Percentiles rank a stretch among this genome's conserved stretches.
Evolutionary conservation across 257 asterid species (phyloP).

Genomic region (Solanum stenotomum): DNA sequence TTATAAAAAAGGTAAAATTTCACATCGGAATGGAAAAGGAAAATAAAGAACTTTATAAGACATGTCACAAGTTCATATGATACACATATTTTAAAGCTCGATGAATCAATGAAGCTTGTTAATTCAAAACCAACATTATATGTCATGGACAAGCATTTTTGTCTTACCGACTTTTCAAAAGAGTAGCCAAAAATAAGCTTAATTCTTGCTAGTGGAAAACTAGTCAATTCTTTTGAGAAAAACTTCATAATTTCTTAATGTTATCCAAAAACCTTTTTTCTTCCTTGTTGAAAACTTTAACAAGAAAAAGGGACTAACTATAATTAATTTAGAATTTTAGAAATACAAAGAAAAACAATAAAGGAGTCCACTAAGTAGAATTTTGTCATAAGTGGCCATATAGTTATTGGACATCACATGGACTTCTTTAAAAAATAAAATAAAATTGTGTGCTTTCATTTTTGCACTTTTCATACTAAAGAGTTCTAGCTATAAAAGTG

Average conservation of each 20-base stretch:
- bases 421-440: background rate
- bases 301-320: background rate
- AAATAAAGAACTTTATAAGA: background rate
- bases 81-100: background rate
- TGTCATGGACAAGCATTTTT: background rate
- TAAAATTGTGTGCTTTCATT: background rate
- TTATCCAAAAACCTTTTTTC: background rate
- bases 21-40: rapidly evolving
- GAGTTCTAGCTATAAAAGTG: background rate
- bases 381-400: background rate
- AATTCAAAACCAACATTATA: background rate
- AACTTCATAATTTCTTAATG: background rate
- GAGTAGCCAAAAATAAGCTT: background rate
- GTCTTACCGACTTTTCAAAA: background rate
- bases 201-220: background rate
- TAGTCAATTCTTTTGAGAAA: background rate
- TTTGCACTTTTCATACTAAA: background rate
- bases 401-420: background rate
- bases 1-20: background rate
- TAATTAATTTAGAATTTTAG: background rate
- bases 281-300: background rate
- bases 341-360: background rate
- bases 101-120: background rate
- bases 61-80: background rate
- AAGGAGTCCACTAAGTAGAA: background rate